phyloP scores from a whole-genome alignment of 2,329 filamentous ascomycete genomes.

The Metarhizium brunneum region DNA sequence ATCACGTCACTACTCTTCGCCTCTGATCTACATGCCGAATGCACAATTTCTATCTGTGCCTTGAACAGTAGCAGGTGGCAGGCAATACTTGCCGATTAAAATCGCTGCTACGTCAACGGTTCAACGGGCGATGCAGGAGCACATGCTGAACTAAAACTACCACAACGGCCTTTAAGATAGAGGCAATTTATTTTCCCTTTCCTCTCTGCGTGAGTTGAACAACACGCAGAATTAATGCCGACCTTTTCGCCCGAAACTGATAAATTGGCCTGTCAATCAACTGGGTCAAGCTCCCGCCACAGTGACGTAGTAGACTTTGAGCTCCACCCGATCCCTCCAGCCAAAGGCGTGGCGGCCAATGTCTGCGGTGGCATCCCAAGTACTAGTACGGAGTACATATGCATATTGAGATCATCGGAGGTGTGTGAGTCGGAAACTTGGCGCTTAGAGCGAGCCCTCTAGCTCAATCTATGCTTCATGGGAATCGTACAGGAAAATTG shows the following conservation, averaged over 20 bases:
- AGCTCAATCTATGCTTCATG: neutral
- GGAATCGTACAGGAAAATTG: neutral
- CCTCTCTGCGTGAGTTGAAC: no score
- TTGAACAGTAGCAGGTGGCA: neutral
- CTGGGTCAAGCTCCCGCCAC: slow-evolving; percentile 11
- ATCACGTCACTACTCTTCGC: slow-evolving; percentile 10
- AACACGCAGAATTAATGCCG: no score
- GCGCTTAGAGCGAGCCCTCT: neutral
- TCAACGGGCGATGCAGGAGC: no score
- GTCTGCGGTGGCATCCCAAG: neutral
- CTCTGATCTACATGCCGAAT: neutral
- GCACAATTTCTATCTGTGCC: neutral
- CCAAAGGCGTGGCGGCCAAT: neutral
- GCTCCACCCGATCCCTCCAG: neutral
- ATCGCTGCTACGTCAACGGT: neutral
- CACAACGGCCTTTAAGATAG: neutral
- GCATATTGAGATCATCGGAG: neutral
- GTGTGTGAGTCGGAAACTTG: neutral
- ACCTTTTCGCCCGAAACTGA: neutral
- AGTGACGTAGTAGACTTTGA: slow-evolving; percentile 10
- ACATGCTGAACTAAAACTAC: neutral
- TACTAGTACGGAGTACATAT: no score
- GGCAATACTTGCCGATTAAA: neutral
- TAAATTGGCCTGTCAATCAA: neutral
- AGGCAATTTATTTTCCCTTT: neutral